Evolutionary conservation across 371 early-diverging fungal species (phyloP), one percentile per base, ranked within the genome.

Genomic region (Rhizopus sp.): DNA sequence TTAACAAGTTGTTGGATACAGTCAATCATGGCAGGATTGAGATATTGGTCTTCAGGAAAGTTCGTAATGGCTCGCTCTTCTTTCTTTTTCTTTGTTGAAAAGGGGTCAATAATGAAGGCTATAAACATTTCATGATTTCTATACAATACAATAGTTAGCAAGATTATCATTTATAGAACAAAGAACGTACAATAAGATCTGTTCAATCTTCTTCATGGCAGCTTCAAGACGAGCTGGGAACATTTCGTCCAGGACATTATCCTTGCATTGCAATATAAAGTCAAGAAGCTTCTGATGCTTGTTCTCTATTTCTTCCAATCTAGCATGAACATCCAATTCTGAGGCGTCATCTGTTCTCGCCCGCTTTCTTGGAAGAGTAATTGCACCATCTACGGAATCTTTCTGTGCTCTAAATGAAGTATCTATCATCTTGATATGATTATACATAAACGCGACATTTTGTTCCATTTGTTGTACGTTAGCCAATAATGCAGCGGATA

Each of bases 101-200:
- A 61, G 29, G 68, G 68, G 50, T 68, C 68, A 34, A 63, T 44
- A 16, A 68, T 23, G 35, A 46, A 68, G 4, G 60, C 37, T 46
- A 68, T 59, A 41, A 68, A 63, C 3, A 48, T 55, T 53, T 68
- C 60, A 48, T 68, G 68, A 7, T 68, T 68, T 38, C 68, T 68
- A 59, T 40, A 35, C 16, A 34, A 13, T 41, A 15, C 2, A 53
- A 17, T 10, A 39, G 30, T 44, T 31, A 9, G 15, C 46, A 10
- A 32, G 15, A 54, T 3, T 6, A 41, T n/a, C 13, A 54, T 17
- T 16, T 30, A 13, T 50, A 33, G 13, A 30, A 30, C 7, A 35
- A 4, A 1, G 15, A 12, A 48, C 45, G 59, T 57, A 68, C 68
- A 59, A 23, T 16, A 68, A 41, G n/a, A 59, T 50, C 17, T 59